Base-by-base conservation (phyloP, 768 basidiomycete genomes). In the Tylopilus intermedius region DNA sequence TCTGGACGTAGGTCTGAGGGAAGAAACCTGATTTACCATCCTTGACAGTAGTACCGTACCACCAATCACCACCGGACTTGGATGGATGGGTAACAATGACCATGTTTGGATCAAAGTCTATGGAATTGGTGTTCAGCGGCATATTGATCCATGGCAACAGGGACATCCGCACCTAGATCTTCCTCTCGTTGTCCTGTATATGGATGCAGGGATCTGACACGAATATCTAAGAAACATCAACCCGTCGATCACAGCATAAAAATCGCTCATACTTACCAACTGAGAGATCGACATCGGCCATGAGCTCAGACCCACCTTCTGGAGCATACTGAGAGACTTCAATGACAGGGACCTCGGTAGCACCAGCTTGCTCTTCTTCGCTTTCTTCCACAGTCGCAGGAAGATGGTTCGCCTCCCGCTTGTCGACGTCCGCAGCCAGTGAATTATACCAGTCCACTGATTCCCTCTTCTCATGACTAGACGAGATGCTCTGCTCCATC, bases 381-480 rank as follows among this genome's bases (percentile, higher is more conserved):
- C 81, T 80, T 53, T 86, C 89, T 54, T 84, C 83, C 6, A 56
- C 67, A 38, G 78, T 84, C 24, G 79, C 69, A 33, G 83, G 78
- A 58, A 85, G 65, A 44, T 67, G 72, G 48, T 62, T 69, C 22
- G 65, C 67, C 27, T 65, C 63, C 33, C 75, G 78, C 35, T 72
- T 72, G 71, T 95, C 85, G 2, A 30, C 54, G 27, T 67, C 65
- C 38, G 86, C 88, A 11, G 94, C 93, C 11, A 95, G 76, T 30
- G 86, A 87, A 47, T 84, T 80, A 65, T 90, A 93, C 94, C 94
- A 98, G 62, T 92, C 94, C 4, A 95, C 86, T 7, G 85, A 87
- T 67, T 93, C 87, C 54, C 84, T 75, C 61, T 86, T 80, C 50
- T 70, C 77, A 32, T 76, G 71, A 35, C 64, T 57, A 35, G 58